A percentile compares a stretch with the other conserved stretches of the same genome.
Evolutionary conservation across 192 early-diverging fungal genomes (phyloP).

Genomic region (Globomyces pollinis-pini): DNA sequence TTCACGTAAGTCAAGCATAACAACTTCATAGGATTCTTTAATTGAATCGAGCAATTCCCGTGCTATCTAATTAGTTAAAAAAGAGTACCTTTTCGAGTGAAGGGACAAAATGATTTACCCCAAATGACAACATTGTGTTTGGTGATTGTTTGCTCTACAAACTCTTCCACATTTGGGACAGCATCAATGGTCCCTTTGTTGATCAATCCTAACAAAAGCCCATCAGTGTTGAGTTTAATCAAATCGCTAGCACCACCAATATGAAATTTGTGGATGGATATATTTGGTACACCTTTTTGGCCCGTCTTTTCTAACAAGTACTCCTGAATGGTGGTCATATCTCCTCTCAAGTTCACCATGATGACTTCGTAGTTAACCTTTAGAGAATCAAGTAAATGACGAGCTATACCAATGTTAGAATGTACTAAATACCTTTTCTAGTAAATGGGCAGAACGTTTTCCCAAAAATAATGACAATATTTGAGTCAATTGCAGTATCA

Average conservation of each 20-base stretch:
- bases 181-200: neutral
- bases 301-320: slow-evolving; percentile 37
- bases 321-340: slow-evolving; percentile 36
- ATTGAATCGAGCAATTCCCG: neutral
- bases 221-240: neutral
- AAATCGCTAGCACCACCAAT: slow-evolving; percentile 18
- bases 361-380: slow-evolving; percentile 10
- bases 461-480: too few relatives aligned
- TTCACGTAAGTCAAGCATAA: slow-evolving; percentile 28
- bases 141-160: slow-evolving; percentile 17
- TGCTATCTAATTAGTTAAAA: too few relatives aligned
- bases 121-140: slow-evolving; percentile 6
- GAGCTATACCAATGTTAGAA: neutral
- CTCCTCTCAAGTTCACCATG: slow-evolving; percentile 24
- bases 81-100: neutral
- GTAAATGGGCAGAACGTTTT: slow-evolving; percentile 1
- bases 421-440: too few relatives aligned
- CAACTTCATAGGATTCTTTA: neutral
- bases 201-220: neutral
- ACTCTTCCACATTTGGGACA: neutral
- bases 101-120: neutral
- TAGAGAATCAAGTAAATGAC: slow-evolving; percentile 15
- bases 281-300: slow-evolving; percentile 38
- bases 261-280: slow-evolving; percentile 22
- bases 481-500: too few relatives aligned